These are phyloP conservation scores for Ascochyta lentis DNA, from an alignment of 2,329 filamentous ascomycete species.

Conservation along the genomic window DNA sequence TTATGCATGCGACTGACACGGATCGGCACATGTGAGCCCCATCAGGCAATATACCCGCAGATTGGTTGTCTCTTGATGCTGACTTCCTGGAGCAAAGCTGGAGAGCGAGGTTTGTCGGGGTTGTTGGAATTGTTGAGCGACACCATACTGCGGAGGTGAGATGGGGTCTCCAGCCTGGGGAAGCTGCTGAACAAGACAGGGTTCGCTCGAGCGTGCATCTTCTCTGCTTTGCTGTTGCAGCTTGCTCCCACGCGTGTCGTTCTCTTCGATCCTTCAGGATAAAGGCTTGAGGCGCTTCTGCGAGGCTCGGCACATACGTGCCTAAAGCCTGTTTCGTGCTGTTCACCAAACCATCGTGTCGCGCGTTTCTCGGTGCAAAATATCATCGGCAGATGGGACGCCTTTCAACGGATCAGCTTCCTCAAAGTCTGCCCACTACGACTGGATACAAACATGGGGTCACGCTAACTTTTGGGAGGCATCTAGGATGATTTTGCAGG, in stretches of 20 bases:
- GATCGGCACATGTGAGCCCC: constrained; percentile 4
- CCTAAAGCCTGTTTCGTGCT: not conserved
- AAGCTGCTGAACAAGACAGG: constrained; percentile 1
- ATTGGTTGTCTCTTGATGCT: not conserved
- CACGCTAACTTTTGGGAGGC: no score
- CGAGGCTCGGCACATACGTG: constrained; percentile 2
- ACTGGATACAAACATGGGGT: no score
- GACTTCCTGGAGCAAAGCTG: constrained; percentile 1
- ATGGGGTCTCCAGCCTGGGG: constrained; percentile 9
- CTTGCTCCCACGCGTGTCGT: not conserved
- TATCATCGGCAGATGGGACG: not conserved
- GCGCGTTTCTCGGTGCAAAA: not conserved
- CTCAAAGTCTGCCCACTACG: not conserved
- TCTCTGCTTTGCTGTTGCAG: not conserved
- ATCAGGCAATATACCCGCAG: constrained; percentile 11
- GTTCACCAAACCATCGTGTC: not conserved
- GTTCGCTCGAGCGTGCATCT: not conserved
- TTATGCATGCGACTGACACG: constrained; percentile 12
- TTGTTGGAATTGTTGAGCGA: constrained; percentile 1
- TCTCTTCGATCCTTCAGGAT: constrained; percentile 2
- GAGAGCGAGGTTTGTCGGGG: not conserved
- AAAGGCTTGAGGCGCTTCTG: not conserved
- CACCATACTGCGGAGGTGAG: not conserved
- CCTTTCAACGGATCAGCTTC: not conserved
- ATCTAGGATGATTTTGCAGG: no score